These are phyloP conservation scores for Rhododendron simsii DNA, from an alignment of 148 eudicot genomes.

Conservation along the genomic window DNA sequence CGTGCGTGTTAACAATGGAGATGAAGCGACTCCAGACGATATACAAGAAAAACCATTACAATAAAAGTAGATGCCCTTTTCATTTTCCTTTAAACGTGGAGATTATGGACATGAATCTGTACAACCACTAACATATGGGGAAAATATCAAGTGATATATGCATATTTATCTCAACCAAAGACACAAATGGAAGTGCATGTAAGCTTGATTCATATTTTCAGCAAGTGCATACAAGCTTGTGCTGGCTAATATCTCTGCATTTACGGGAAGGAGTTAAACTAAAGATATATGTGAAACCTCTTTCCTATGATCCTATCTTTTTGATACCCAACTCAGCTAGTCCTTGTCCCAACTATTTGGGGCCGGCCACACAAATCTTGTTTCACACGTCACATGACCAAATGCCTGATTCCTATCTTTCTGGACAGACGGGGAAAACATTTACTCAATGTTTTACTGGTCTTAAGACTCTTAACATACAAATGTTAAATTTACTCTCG, in stretches of 20 bases:
- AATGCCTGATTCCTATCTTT: background rate
- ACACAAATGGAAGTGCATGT: background rate
- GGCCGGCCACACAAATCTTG: background rate
- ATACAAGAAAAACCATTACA: background rate
- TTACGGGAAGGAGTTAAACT: background rate
- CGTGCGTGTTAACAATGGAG: background rate
- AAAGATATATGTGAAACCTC: background rate
- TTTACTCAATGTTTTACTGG: background rate
- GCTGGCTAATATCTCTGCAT: background rate
- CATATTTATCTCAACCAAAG: slow-evolving; percentile 3
- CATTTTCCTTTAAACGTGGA: background rate
- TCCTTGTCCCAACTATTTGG: background rate
- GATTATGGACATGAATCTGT: background rate
- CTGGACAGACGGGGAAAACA: background rate
- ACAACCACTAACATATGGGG: background rate
- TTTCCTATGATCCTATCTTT: background rate
- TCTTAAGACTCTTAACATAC: background rate
- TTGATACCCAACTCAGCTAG: background rate
- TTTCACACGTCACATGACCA: background rate
- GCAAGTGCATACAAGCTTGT: background rate
- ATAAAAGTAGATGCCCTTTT: background rate
- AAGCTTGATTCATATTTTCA: background rate
- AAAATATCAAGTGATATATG: background rate
- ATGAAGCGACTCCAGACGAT: slow-evolving; percentile 1
- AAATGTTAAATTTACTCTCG: background rate